Percentiles rank a stretch among this genome's conserved stretches.
phyloP scores from a whole-genome alignment of 2,329 filamentous ascomycete species.

The Colletotrichum shisoi region DNA sequence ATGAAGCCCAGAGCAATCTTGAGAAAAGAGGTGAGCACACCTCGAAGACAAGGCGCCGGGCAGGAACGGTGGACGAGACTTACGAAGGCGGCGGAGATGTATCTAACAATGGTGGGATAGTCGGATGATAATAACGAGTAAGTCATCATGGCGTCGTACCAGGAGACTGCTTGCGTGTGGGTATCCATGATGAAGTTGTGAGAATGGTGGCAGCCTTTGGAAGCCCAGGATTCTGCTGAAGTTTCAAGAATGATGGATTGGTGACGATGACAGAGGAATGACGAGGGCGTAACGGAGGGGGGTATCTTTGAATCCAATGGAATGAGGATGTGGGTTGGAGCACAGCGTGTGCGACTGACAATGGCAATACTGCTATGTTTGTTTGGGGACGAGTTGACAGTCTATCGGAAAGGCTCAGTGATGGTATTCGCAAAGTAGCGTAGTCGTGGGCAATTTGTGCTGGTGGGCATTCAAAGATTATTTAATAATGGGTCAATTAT shows the following conservation, averaged over 20 bases:
- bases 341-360: neutral
- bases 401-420: constrained; percentile 1
- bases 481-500: neutral
- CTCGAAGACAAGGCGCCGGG: neutral
- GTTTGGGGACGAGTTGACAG: constrained; percentile 13
- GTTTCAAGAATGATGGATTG: neutral
- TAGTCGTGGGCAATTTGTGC: neutral
- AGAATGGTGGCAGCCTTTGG: neutral
- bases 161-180: constrained; percentile 36
- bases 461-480: neutral
- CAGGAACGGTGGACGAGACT: constrained; percentile 36
- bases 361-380: neutral
- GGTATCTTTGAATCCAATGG: neutral
- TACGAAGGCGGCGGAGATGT: constrained; percentile 53
- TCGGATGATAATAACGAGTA: constrained; percentile 31
- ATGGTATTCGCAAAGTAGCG: neutral
- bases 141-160: constrained; percentile 38
- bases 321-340: neutral
- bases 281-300: neutral
- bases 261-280: neutral
- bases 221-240: neutral
- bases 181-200: constrained; percentile 1
- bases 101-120: constrained; percentile 48
- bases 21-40: constrained; percentile 17
- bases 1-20: constrained; percentile 57